Base-by-base conservation (phyloP, 1,139 yeast genomes). In the Sugiyamaella paludigena region DNA sequence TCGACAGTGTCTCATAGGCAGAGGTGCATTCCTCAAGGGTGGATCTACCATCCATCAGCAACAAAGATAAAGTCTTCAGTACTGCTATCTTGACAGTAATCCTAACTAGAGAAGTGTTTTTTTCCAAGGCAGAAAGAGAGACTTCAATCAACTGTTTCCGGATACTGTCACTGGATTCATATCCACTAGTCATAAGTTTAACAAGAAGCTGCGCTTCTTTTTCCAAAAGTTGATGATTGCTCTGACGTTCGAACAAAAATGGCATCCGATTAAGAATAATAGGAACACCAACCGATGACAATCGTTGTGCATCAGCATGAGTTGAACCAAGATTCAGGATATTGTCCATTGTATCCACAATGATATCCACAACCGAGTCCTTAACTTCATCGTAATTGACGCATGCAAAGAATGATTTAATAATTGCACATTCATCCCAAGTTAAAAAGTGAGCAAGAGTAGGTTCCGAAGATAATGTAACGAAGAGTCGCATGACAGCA, bases 401-500 rank as follows among this genome's bases (percentile, higher is more conserved):
- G 12, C 85, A 70, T 0, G 77, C 70, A 57, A 86, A 71, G 33
- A 87, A 64, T 2, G 89, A 81, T 24, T 62, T 66, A 0, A 78
- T 75, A 3, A 89, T 79, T 3, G 79, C 74, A 52, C 69, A 74
- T 32, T 82, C 77, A 50, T 76, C 71, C 55, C 54, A 50, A 1
- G 55, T 51, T 48, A 87, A 67, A 53, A 84, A 80, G 16, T 73
- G 73, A 44, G 76, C 70, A 36, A 83, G 72, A 27, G 72, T 69
- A 10, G 74, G 71, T 28, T 71, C 68, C 11, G 76, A 72, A 40
- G 92, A 77, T 81, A 95, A 79, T 12, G 78, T 72, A 4, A 79
- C 69, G 58, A 91, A 78, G n/a, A 88, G 66, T 50, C 74, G 78
- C 78, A 91, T 72, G 43, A 91, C 66, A 0, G 95, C 79, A 0